Conservation (phyloP, 139 green algal genomes). For the Chlamydomonas incerta region DNA sequence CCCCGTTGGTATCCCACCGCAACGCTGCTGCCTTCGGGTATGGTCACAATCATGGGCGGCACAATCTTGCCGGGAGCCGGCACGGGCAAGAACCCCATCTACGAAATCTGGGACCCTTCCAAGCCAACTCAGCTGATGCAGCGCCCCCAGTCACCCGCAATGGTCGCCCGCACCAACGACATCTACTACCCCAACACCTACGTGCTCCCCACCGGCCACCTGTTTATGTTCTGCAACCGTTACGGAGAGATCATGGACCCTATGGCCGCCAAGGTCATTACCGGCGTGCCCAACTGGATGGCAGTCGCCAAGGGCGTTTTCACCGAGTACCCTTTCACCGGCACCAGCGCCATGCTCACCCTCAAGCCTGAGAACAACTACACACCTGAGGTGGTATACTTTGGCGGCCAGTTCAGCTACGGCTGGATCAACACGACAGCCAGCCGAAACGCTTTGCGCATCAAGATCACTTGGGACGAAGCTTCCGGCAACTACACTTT, state of each 20-base stretch:
- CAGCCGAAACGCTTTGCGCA: neutral
- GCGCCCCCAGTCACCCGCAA: neutral
- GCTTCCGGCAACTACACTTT: constrained; percentile 26
- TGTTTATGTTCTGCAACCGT: constrained; percentile 46
- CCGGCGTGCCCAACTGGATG: neutral
- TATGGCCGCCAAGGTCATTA: neutral
- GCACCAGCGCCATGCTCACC: constrained; percentile 28
- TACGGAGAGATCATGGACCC: constrained; percentile 44
- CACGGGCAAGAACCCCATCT: constrained; percentile 46
- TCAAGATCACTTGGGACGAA: neutral
- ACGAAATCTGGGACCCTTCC: constrained; percentile 43
- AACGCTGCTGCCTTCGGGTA: constrained; percentile 47
- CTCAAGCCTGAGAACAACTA: constrained; percentile 44
- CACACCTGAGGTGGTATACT: neutral
- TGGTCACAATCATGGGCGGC: constrained; percentile 56
- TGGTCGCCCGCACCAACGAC: constrained; percentile 38
- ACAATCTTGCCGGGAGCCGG: constrained; percentile 34
- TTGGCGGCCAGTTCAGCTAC: constrained; percentile 24
- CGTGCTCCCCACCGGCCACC: neutral
- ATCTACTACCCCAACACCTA: constrained; percentile 46
- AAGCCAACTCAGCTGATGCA: neutral
- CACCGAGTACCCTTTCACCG: constrained; percentile 51
- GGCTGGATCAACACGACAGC: neutral
- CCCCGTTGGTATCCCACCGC: constrained; percentile 49
- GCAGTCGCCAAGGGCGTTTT: constrained; percentile 6